These are phyloP conservation scores for Sequoia sempervirens DNA, from an alignment of 75 land plant genomes.

Conservation along the genomic window DNA sequence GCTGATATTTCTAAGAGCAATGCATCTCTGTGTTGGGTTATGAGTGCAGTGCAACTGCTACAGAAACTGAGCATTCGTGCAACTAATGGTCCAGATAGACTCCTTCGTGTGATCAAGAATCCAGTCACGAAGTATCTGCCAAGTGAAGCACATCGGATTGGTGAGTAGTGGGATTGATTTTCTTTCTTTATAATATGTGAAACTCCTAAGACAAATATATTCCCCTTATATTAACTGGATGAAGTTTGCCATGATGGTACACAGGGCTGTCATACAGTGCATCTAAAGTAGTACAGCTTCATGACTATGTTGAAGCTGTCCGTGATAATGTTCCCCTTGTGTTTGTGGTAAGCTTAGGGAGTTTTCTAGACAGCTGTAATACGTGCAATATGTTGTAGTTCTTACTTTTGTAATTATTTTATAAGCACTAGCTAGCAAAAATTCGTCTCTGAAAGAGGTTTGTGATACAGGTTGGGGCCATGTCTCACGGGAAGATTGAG, in stretches of 20 bases:
- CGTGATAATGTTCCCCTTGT: conserved; percentile 53
- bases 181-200: conserved; percentile 6
- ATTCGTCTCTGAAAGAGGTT: not conserved
- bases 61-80: conserved; percentile 82
- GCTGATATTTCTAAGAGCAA: not conserved
- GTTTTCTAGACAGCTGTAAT: not conserved
- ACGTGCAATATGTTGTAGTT: not conserved
- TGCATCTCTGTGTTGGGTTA: not conserved
- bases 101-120: conserved; percentile 77
- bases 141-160: conserved; percentile 71
- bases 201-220: not conserved
- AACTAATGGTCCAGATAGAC: conserved; percentile 74
- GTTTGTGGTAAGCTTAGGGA: conserved; percentile 66
- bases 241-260: not conserved
- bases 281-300: conserved; percentile 62
- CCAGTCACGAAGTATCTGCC: conserved; percentile 89
- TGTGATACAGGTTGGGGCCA: conserved; percentile 79
- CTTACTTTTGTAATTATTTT: not conserved
- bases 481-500: conserved; percentile 91
- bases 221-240: not conserved
- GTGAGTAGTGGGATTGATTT: conserved; percentile 27
- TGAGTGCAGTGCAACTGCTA: conserved; percentile 80
- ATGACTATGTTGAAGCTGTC: conserved; percentile 56
- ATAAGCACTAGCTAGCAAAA: not conserved
- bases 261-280: conserved; percentile 91